A percentile compares a stretch with the other conserved stretches of the same genome.
Conservation (phyloP, 305 asterid species). For the Fraxinus sp. region DNA sequence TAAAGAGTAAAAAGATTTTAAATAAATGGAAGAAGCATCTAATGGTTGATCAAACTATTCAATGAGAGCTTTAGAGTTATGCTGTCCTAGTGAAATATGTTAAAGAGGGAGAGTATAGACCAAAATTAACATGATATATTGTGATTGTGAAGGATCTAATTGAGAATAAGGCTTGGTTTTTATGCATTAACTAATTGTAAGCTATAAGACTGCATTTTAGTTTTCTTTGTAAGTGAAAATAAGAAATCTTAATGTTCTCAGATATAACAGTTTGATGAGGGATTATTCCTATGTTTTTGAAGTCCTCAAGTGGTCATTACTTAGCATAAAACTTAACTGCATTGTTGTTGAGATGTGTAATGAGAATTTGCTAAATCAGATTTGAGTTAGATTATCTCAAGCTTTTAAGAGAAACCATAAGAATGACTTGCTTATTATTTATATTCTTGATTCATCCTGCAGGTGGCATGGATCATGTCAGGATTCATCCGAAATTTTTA, state of each 20-base stretch:
- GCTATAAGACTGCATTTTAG: not conserved
- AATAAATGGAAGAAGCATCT: not conserved
- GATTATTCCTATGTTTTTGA: not conserved
- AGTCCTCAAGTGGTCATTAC: not conserved
- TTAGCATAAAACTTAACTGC: not conserved
- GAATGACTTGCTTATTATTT: not conserved
- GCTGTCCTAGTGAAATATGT: not conserved
- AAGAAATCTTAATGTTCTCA: not conserved
- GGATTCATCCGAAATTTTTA: conserved; percentile 82
- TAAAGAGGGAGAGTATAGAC: not conserved
- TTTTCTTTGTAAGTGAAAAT: not conserved
- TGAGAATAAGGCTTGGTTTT: not conserved
- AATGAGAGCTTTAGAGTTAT: not conserved
- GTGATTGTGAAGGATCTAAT: not conserved
- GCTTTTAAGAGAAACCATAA: not conserved
- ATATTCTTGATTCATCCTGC: conserved; percentile 8
- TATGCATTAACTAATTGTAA: not conserved
- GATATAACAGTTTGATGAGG: not conserved
- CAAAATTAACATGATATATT: not conserved
- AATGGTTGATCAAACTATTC: not conserved
- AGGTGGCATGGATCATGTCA: conserved; percentile 73
- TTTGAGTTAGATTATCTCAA: not conserved
- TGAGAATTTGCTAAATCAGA: not conserved
- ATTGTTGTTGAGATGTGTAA: not conserved
- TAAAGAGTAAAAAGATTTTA: not conserved